Evolutionary conservation across 2,329 filamentous ascomycete species (phyloP), one percentile per base, ranked within the genome.

Genomic region (Penicillium sp.): DNA sequence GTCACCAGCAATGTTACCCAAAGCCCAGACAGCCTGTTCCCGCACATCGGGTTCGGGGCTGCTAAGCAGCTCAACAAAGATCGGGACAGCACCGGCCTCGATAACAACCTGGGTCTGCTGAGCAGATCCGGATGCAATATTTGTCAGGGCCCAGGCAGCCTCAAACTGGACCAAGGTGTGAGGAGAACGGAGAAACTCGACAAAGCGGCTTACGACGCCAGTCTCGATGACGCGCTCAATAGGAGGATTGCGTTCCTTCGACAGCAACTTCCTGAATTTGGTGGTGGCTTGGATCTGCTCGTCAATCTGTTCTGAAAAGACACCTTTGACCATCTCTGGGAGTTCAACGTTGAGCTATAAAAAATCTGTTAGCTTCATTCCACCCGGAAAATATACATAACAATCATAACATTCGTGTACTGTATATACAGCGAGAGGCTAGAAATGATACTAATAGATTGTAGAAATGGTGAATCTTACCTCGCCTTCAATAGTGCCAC

Each of bases 221-320:
- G 94, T 97, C 83, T 97, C 96, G 77, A 99, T 99, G 66, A 99
- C 94, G 73, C 95, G 91, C 80, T 99, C 94, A 73, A 99, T 99
- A 47, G 94, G 94, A 47, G 94, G 94, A 80, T 99, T 99, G 71
- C 94, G 90, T 81, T 99, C 94, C 81, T 99, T 99, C 64, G 91
- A 97, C 26, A 99, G 82, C 43, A 99, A 84, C 83, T 99, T 99
- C 74, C 94, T 84, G 83, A 99, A 99, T 77, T 96, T 97, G 66
- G 94, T 99, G 26, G 94, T 99, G 58, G 93, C 91, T 77, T 93
- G 87, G 67, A 99, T 99, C 78, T 99, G 94, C 66, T 89, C 84
- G 72, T 99, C 94, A 77, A 99, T 97, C 78, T 97, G 91, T 63
- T 99, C 93, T 63, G 94, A 99, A 80, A 99, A 97, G 70, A 99